phyloP scores from a whole-genome alignment of 116 monocot genomes.

The Thalassia testudinum region DNA sequence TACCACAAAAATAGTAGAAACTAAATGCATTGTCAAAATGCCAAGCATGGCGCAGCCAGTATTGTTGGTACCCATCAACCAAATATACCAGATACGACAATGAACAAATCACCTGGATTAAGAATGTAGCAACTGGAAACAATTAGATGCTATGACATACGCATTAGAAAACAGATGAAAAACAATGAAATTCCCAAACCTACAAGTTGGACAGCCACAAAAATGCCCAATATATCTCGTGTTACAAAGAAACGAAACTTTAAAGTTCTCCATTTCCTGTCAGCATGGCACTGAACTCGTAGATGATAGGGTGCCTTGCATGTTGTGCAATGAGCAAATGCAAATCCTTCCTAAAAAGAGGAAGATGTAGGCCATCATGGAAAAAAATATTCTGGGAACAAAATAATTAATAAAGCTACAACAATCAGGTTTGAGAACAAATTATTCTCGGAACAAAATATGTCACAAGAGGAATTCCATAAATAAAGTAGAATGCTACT shows the following conservation, averaged over 20 bases:
- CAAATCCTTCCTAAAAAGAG: slow-evolving; percentile 82
- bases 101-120: slow-evolving; percentile 60
- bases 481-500: no score
- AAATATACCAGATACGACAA: slow-evolving; percentile 83
- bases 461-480: no score
- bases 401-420: no score
- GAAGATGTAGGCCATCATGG: no score
- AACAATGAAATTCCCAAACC: slow-evolving; percentile 12
- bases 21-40: slow-evolving; percentile 59
- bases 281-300: slow-evolving; percentile 75
- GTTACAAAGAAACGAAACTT: slow-evolving; percentile 98
- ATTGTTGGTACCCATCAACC: slow-evolving; percentile 58
- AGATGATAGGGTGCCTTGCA: slow-evolving; percentile 98
- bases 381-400: no score
- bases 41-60: slow-evolving; percentile 65
- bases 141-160: no score
- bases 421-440: no score
- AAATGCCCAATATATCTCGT: slow-evolving; percentile 83
- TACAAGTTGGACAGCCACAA: slow-evolving; percentile 80
- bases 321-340: slow-evolving; percentile 98
- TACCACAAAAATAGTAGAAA: slow-evolving; percentile 98
- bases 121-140: no score
- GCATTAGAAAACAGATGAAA: neutral
- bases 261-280: slow-evolving; percentile 92
- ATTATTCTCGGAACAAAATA: no score